Evolutionary conservation across 768 basidiomycete species (phyloP).

Genomic region (Leccinum boreale): DNA sequence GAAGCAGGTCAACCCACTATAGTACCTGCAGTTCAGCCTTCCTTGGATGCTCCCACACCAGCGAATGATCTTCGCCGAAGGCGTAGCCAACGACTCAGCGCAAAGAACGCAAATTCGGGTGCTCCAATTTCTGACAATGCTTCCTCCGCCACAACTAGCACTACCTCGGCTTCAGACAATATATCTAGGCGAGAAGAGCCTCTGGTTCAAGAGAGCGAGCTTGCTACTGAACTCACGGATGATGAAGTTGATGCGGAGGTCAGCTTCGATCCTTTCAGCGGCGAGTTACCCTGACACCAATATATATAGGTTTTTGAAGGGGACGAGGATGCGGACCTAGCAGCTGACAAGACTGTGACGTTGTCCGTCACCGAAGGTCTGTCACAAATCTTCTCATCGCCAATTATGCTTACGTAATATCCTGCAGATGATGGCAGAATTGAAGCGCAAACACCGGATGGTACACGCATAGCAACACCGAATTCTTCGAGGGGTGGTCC

Average conservation of each 20-base stretch:
- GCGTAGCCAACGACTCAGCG: constrained; percentile 81
- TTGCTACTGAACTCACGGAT: constrained; percentile 76
- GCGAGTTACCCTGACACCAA: constrained; percentile 14
- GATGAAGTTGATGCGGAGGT: constrained; percentile 82
- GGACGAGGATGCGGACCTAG: constrained; percentile 72
- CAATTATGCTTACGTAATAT: constrained; percentile 6
- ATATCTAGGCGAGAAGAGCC: constrained; percentile 42
- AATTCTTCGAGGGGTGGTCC: constrained; percentile 47
- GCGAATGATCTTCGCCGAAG: constrained; percentile 54
- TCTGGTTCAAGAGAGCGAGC: constrained; percentile 57
- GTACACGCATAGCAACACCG: constrained; percentile 91
- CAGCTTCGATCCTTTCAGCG: neutral
- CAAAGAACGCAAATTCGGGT: constrained; percentile 45
- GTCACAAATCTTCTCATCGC: constrained; percentile 8
- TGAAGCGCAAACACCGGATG: constrained; percentile 95
- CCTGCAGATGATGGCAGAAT: constrained; percentile 82
- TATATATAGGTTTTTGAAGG: constrained; percentile 71
- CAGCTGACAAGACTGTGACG: constrained; percentile 81
- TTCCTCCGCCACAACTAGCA: constrained; percentile 22
- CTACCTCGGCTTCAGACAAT: constrained; percentile 27
- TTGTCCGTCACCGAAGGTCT: constrained; percentile 77
- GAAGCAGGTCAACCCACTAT: constrained; percentile 32
- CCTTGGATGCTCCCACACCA: constrained; percentile 33
- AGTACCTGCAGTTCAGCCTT: constrained; percentile 22
- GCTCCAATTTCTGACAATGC: constrained; percentile 13